Evolutionary conservation across 495 filamentous ascomycete species (phyloP), one percentile per base, ranked within the genome.

Genomic region (Ascodesmis nigricans): DNA sequence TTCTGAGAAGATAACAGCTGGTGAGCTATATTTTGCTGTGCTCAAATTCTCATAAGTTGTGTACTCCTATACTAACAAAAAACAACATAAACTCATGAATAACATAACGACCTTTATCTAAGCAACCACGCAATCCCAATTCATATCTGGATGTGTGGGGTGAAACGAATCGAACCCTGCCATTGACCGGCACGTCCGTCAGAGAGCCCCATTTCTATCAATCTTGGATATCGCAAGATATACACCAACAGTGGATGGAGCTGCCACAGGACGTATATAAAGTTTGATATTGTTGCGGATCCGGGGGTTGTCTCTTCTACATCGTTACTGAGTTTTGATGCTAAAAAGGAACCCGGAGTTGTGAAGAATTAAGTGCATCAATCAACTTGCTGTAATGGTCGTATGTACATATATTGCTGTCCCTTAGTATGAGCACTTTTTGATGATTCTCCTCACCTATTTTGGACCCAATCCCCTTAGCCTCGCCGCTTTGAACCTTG

Each of bases 401-500:
- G n/a, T n/a, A n/a, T n/a, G n/a, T n/a, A n/a, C n/a, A n/a, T n/a
- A n/a, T n/a, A n/a, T n/a, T n/a, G n/a, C n/a, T 31, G 11, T 8
- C 3, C 18, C 3, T 11, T 17, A 8, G 10, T 31, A 21, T n/a
- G 10, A 21, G 19, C 10, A 20, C 8, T 23, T 10, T 23, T 21
- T 16, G 11, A 20, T 9, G 10, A 1, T 20, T 21, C 2, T 20
- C 14, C 7, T 6, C 1, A 21, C 31, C 22, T 21, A 8, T 20
- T 34, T 6, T 20, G 20, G 25, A 9, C 6, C 22, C 16, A 41
- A 27, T 22, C 36, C 38, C 21, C 36, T 49, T 50, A 92, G 52
- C 32, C 79, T 67, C 4, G 87, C 79, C 36, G 83, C 80, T 55
- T 71, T 87, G 56, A 93, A 97, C 40, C 76, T 66, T 62, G 84